Conservation (phyloP, 257 asterid genomes). For the Coffea eugenioides region DNA sequence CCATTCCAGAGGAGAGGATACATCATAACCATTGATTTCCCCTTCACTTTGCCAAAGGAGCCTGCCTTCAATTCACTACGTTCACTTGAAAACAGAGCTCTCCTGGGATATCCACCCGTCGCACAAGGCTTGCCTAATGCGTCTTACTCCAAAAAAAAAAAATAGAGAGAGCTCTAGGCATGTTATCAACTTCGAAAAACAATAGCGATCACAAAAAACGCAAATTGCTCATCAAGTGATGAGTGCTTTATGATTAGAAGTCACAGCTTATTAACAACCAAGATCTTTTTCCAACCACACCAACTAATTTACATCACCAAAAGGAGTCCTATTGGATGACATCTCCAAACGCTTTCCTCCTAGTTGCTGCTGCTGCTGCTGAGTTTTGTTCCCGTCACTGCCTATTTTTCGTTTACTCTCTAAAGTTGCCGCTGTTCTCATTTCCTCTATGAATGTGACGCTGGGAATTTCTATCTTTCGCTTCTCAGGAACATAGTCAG, state of each 20-base stretch:
- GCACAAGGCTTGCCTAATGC: too few relatives aligned
- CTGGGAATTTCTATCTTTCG: constrained; percentile 51
- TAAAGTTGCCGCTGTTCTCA: constrained; percentile 41
- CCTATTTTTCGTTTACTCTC: constrained; percentile 30
- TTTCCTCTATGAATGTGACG: constrained; percentile 59
- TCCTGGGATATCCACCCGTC: too few relatives aligned
- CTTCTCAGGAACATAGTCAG: constrained; percentile 53
- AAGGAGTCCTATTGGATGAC: constrained; percentile 57
- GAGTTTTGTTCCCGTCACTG: constrained; percentile 33
- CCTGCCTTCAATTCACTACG: too few relatives aligned
- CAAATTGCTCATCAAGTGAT: constrained; percentile 10
- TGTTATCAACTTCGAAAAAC: too few relatives aligned
- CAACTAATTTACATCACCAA: constrained; percentile 49
- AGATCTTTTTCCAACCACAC: neutral
- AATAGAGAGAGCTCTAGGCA: too few relatives aligned
- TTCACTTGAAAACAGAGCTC: too few relatives aligned
- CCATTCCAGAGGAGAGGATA: too few relatives aligned
- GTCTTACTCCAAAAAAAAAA: too few relatives aligned
- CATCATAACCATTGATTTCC: too few relatives aligned
- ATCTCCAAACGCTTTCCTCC: constrained; percentile 11
- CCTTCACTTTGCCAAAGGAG: too few relatives aligned
- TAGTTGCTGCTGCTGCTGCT: constrained; percentile 33
- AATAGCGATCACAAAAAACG: too few relatives aligned
- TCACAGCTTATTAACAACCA: too few relatives aligned
- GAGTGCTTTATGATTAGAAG: neutral